Conservation (phyloP, 257 asterid genomes). For the Gardenia jasminoides region DNA sequence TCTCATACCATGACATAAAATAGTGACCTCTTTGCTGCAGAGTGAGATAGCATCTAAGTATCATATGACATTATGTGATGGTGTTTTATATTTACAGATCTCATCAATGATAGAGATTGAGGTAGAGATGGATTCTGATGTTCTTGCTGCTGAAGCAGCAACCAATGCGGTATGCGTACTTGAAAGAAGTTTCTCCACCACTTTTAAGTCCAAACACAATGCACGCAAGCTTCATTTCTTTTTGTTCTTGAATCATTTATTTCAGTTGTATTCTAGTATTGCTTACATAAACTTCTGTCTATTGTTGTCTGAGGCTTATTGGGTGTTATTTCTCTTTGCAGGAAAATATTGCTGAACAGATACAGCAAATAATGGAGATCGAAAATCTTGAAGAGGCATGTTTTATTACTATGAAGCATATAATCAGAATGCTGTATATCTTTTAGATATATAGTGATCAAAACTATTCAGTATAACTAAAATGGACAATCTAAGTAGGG, state of each 20-base stretch:
- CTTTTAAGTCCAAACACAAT: background rate
- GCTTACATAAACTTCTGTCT: background rate
- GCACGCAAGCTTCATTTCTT: conserved; percentile 3
- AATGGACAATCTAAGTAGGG: background rate
- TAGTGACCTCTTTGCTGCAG: background rate
- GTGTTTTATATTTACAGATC: conserved; percentile 50
- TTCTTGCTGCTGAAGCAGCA: conserved; percentile 88
- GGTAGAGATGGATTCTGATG: conserved; percentile 90
- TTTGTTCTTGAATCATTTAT: background rate
- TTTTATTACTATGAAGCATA: conserved; percentile 7
- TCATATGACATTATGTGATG: background rate
- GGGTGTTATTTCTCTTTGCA: conserved; percentile 32
- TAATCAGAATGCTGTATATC: background rate
- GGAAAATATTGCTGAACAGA: conserved; percentile 88
- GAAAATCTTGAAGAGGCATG: conserved; percentile 96
- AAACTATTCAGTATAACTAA: background rate
- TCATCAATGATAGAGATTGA: conserved; percentile 96
- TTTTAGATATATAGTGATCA: background rate
- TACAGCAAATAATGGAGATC: conserved; percentile 83
- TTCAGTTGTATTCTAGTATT: background rate
- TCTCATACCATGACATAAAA: background rate
- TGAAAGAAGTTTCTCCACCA: background rate
- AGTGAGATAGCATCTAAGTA: background rate
- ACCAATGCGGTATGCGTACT: conserved; percentile 52
- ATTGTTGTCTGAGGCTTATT: background rate